A percentile compares a stretch with the other conserved stretches of the same genome.
phyloP scores from a whole-genome alignment of 2,329 filamentous ascomycete genomes.

The Xylaria sp. region DNA sequence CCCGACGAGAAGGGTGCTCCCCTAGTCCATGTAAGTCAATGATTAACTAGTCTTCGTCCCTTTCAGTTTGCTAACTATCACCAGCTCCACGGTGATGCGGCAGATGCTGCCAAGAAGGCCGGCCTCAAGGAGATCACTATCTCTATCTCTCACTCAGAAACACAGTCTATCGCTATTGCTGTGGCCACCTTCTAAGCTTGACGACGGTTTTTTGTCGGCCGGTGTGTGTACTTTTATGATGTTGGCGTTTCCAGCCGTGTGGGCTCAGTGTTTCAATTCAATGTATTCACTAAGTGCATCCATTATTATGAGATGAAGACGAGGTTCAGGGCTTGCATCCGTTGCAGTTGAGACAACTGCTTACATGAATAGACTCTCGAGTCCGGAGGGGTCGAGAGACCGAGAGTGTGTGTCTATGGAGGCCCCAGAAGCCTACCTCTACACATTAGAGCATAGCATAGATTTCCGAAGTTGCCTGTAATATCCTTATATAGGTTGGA shows the following conservation, averaged over 20 bases:
- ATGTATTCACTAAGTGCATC: constrained; percentile 8
- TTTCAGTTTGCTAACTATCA: constrained; percentile 35
- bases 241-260: constrained; percentile 7
- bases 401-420: neutral
- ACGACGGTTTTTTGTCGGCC: neutral
- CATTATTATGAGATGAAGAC: neutral
- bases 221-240: constrained; percentile 13
- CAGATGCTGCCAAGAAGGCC: constrained; percentile 74
- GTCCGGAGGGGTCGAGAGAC: neutral
- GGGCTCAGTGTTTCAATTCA: constrained; percentile 1
- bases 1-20: constrained; percentile 78
- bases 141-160: constrained; percentile 93
- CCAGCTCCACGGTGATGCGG: constrained; percentile 81
- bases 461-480: too few species aligned
- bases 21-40: constrained; percentile 67
- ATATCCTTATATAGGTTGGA: too few species aligned
- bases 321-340: neutral
- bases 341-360: neutral
- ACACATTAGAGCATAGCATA: too few species aligned
- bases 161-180: constrained; percentile 89
- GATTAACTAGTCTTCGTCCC: neutral
- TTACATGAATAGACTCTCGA: neutral
- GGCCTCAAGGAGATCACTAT: constrained; percentile 85
- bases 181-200: constrained; percentile 65
- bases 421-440: neutral